These are phyloP conservation scores for Penicillium sp. DNA, from an alignment of 2,329 filamentous ascomycete genomes.

Conservation along the genomic window DNA sequence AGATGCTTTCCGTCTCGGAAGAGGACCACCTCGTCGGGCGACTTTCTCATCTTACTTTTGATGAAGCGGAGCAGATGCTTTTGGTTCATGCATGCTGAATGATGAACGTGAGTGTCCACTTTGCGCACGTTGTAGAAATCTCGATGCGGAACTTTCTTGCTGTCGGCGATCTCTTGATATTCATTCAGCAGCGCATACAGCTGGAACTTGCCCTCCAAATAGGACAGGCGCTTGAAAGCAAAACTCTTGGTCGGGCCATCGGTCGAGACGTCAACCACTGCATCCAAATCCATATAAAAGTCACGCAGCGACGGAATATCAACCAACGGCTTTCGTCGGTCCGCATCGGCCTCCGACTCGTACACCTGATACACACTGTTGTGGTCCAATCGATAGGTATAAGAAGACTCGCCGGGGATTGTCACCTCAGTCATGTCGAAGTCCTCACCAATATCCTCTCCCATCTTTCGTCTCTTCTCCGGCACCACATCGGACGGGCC, in stretches of 20 bases:
- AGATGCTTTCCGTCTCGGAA: slow-evolving; percentile 89
- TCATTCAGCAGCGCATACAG: slow-evolving; percentile 91
- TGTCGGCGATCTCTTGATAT: slow-evolving; percentile 96
- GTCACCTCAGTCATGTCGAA: slow-evolving; percentile 81
- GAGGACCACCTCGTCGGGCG: slow-evolving; percentile 86
- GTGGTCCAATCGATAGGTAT: slow-evolving; percentile 75
- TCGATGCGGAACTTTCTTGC: slow-evolving; percentile 93
- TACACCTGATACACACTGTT: slow-evolving; percentile 92
- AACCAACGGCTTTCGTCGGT: slow-evolving; percentile 68
- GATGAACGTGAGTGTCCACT: slow-evolving; percentile 97
- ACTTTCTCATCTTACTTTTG: slow-evolving; percentile 99
- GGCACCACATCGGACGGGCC: slow-evolving; percentile 46
- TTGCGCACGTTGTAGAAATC: slow-evolving; percentile 99
- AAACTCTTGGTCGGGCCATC: slow-evolving; percentile 97
- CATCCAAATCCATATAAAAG: slow-evolving; percentile 92
- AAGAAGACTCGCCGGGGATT: slow-evolving; percentile 66
- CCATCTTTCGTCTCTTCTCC: slow-evolving; percentile 71
- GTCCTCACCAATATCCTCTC: slow-evolving; percentile 86
- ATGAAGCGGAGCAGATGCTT: slow-evolving; percentile 98
- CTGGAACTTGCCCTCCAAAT: slow-evolving; percentile 95
- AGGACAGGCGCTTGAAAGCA: slow-evolving; percentile 89
- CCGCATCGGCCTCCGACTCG: slow-evolving; percentile 62
- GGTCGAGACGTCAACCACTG: slow-evolving; percentile 82
- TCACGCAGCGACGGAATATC: slow-evolving; percentile 89
- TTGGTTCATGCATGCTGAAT: slow-evolving; percentile 99